phyloP scores from a whole-genome alignment of 1,284 basidiomycete genomes.

The Marasmius oreades region DNA sequence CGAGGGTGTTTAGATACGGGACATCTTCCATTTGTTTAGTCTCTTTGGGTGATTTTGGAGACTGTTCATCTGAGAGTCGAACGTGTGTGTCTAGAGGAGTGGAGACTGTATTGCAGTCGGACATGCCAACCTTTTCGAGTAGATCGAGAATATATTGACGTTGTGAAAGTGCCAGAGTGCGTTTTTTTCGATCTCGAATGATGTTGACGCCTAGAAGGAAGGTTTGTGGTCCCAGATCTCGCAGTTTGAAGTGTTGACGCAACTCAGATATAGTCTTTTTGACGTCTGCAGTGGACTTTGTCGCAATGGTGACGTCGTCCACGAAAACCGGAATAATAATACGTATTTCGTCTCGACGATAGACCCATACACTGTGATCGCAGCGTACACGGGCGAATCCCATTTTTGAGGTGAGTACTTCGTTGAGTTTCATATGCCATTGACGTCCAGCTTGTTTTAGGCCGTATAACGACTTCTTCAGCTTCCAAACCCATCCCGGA shows the following conservation, averaged over 20 bases:
- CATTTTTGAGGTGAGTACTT: too few relatives aligned
- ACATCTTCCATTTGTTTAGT: not conserved
- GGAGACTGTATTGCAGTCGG: conserved; percentile 18
- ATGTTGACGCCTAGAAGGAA: too few relatives aligned
- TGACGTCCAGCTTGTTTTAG: conserved; percentile 23
- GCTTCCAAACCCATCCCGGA: not conserved
- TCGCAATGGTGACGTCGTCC: conserved; percentile 22
- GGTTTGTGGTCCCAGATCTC: conserved; percentile 20
- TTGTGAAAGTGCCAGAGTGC: too few relatives aligned
- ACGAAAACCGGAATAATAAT: conserved; percentile 20
- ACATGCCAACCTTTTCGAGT: too few relatives aligned
- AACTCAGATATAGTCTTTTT: conserved; percentile 15
- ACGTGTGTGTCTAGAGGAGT: conserved; percentile 16
- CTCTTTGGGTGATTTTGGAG: conserved; percentile 13
- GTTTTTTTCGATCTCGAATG: too few relatives aligned
- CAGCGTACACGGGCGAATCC: conserved; percentile 19
- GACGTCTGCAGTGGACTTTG: conserved; percentile 8
- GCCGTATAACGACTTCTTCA: conserved; percentile 1
- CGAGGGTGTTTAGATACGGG: conserved; percentile 8
- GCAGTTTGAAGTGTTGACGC: conserved; percentile 22
- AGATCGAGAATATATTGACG: too few relatives aligned
- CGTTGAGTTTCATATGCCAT: too few relatives aligned
- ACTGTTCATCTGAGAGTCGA: not conserved
- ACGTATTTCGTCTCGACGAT: conserved; percentile 2
- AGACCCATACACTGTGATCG: conserved; percentile 19